These are phyloP conservation scores for Silene noctiflora DNA, from an alignment of 179 eudicot genomes.

Conservation along the genomic window DNA sequence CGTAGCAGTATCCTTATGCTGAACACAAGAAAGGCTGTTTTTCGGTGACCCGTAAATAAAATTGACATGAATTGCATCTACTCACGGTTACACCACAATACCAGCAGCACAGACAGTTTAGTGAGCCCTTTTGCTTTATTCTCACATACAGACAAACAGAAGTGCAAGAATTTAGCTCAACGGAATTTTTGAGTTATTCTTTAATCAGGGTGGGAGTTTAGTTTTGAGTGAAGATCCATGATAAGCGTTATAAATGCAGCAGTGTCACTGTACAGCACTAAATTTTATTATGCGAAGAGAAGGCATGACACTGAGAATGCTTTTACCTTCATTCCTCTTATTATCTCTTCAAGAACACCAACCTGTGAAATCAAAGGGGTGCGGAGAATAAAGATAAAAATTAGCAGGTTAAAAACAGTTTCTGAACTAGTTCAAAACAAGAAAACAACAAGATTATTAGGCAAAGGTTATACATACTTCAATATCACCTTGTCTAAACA, in stretches of 20 bases:
- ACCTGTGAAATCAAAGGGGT: constrained; percentile 46
- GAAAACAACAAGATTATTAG: constrained; percentile 7
- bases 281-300: not conserved
- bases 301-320: not conserved
- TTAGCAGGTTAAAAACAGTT: not conserved
- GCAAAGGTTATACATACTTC: constrained; percentile 42
- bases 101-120: not conserved
- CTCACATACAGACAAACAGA: not conserved
- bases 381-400: not conserved
- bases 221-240: not conserved
- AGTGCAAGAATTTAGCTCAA: not conserved
- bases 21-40: not conserved
- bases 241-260: not conserved
- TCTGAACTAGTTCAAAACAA: not conserved
- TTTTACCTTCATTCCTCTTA: constrained; percentile 81
- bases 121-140: not conserved
- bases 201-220: not conserved
- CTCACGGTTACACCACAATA: not conserved
- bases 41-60: not conserved
- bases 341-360: constrained; percentile 80
- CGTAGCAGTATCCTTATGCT: not conserved
- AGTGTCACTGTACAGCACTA: not conserved
- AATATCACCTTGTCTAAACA: constrained; percentile 59
- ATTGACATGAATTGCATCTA: not conserved
- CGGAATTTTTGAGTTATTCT: not conserved